Conservation (phyloP, 345 rosid species). For the Punica granatum region DNA sequence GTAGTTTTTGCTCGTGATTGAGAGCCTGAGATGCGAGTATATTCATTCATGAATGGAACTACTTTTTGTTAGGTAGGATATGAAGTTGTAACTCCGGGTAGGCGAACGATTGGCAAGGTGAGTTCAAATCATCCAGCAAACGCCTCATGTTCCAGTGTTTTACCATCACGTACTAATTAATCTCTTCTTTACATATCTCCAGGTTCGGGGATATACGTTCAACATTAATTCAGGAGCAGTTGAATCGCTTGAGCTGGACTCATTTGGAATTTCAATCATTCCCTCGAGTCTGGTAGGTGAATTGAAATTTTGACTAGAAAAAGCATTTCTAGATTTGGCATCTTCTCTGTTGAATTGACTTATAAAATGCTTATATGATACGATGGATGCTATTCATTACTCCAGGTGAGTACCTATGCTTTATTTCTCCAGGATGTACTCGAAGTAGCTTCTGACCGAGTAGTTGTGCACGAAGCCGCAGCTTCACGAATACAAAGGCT, state of each 20-base stretch:
- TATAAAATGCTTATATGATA: neutral
- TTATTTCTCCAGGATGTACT: conserved; percentile 69
- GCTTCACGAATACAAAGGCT: conserved; percentile 65
- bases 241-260: conserved; percentile 78
- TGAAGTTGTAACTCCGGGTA: conserved; percentile 59
- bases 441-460: conserved; percentile 56
- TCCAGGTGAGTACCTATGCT: conserved; percentile 78
- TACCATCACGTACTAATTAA: neutral
- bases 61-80: conserved; percentile 66
- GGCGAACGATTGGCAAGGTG: conserved; percentile 69
- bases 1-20: too few species aligned
- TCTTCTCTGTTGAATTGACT: neutral
- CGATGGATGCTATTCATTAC: conserved; percentile 6
- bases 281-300: conserved; percentile 80
- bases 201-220: conserved; percentile 87
- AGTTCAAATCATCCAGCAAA: conserved; percentile 4
- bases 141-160: conserved; percentile 3
- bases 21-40: neutral
- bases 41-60: neutral
- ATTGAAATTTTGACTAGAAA: conserved; percentile 1
- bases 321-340: neutral
- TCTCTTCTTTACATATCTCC: neutral
- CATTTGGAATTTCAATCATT: conserved; percentile 78
- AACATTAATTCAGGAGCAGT: conserved; percentile 68
- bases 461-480: conserved; percentile 71